Percentiles rank a stretch among this genome's conserved stretches.
phyloP scores from a whole-genome alignment of 2,329 filamentous ascomycete genomes.

The Fusarium chaquense region DNA sequence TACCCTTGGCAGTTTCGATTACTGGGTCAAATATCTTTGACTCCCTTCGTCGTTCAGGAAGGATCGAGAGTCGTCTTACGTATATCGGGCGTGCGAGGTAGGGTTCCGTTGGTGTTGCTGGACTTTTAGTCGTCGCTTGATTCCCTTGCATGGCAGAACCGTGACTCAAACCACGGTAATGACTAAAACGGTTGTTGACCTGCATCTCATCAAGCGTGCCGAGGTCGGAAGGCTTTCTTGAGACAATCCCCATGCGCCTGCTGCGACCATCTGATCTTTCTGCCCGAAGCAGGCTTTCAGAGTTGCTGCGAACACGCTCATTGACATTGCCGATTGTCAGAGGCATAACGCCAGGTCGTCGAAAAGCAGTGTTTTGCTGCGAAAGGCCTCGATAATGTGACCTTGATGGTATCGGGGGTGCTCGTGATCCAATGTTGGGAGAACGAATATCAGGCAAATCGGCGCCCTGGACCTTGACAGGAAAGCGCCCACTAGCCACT shows the following conservation, averaged over 20 bases:
- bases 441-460: constrained; percentile 77
- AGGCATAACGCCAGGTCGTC: constrained; percentile 79
- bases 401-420: constrained; percentile 79
- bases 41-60: constrained; percentile 72
- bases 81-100: constrained; percentile 70
- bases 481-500: constrained; percentile 73
- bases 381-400: constrained; percentile 84
- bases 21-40: constrained; percentile 71
- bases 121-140: constrained; percentile 61
- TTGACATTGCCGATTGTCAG: constrained; percentile 76
- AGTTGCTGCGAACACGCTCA: constrained; percentile 75
- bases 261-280: constrained; percentile 68
- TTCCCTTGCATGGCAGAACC: constrained; percentile 75
- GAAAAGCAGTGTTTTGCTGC: constrained; percentile 72
- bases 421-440: constrained; percentile 69
- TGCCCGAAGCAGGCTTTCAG: constrained; percentile 68
- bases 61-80: constrained; percentile 71
- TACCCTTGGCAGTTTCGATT: constrained; percentile 73
- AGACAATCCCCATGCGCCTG: constrained; percentile 73
- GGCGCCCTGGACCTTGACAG: constrained; percentile 78
- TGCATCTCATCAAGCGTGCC: constrained; percentile 73
- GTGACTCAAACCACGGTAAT: constrained; percentile 74
- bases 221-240: constrained; percentile 70
- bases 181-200: constrained; percentile 73
- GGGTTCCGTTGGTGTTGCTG: constrained; percentile 70